These are phyloP conservation scores for Blastocystis sp. DNA, from an alignment of 352 stramenopile genomes.

Conservation along the genomic window DNA sequence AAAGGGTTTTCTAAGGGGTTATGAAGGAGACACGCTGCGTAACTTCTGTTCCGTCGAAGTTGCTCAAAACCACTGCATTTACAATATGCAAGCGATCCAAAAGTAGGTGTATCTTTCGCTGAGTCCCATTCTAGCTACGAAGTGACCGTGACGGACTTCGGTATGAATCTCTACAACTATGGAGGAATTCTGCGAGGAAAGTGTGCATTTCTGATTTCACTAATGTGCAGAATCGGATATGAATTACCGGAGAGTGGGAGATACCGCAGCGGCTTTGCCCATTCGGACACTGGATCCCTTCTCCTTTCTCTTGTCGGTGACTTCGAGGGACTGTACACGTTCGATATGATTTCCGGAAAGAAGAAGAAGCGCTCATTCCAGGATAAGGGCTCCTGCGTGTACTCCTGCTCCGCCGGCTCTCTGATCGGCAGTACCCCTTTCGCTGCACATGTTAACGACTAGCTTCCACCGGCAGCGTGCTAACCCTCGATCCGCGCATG, in stretches of 20 bases:
- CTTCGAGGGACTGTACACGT: conserved; percentile 50
- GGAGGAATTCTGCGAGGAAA: conserved; percentile 52
- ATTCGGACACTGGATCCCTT: conserved; percentile 3
- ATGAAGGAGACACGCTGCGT: conserved; percentile 16
- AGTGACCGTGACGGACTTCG: conserved; percentile 53
- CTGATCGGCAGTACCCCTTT: conserved; percentile 13
- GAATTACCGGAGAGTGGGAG: conserved; percentile 49
- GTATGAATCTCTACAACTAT: conserved; percentile 66
- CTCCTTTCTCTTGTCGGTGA: conserved; percentile 61
- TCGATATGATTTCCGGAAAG: conserved; percentile 55
- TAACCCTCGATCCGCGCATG: conserved; percentile 49
- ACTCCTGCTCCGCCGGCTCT: conserved; percentile 25
- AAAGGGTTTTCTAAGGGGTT: conserved; percentile 59
- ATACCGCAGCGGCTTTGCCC: conserved; percentile 36
- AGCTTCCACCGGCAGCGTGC: conserved; percentile 21
- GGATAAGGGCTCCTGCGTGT: conserved; percentile 57
- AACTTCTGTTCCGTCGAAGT: conserved; percentile 64
- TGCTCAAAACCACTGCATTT: conserved; percentile 54
- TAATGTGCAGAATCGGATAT: conserved; percentile 46
- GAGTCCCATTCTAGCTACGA: conserved; percentile 17
- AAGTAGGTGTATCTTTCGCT: background rate
- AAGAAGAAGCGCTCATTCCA: conserved; percentile 60
- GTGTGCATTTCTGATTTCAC: background rate
- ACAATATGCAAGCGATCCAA: conserved; percentile 50
- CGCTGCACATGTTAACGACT: background rate